A percentile compares a stretch with the other conserved stretches of the same genome.
Conservation (phyloP, 1,139 yeast genomes). For the Casaregolazyma suthepensis region DNA sequence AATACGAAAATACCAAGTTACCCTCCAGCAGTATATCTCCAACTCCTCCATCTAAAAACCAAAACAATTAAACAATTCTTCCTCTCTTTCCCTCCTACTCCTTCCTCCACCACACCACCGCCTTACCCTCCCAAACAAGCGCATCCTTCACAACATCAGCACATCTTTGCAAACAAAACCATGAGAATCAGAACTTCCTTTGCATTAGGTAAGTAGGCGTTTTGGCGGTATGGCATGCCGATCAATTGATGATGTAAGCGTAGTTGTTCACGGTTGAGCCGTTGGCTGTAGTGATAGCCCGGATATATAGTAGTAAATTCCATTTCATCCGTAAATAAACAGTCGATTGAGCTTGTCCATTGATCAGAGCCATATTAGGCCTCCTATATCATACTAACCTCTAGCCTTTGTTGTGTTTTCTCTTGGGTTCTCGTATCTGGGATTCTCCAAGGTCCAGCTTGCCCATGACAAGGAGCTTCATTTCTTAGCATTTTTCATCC, state of each 20-base stretch:
- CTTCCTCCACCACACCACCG: neutral
- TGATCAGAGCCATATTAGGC: neutral
- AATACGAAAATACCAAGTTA: no score
- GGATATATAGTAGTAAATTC: neutral
- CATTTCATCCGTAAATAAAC: neutral
- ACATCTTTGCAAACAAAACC: neutral
- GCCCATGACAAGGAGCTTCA: constrained; percentile 52
- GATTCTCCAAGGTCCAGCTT: constrained; percentile 45
- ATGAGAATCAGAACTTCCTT: constrained; percentile 21
- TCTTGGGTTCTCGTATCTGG: constrained; percentile 36
- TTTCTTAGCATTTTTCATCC: constrained; percentile 42
- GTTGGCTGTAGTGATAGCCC: neutral
- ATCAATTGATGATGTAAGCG: neutral
- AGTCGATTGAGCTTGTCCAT: neutral
- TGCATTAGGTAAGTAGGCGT: constrained; percentile 18
- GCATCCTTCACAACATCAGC: neutral
- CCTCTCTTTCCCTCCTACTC: neutral
- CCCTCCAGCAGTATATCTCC: no score
- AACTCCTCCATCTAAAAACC: neutral
- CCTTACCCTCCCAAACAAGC: neutral
- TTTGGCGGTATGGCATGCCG: neutral
- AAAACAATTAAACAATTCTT: no score
- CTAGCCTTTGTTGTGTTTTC: constrained; percentile 29
- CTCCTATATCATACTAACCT: neutral
- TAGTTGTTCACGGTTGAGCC: neutral